phyloP scores from a whole-genome alignment of 306 rosid species.

The Trifolium fragiferum region DNA sequence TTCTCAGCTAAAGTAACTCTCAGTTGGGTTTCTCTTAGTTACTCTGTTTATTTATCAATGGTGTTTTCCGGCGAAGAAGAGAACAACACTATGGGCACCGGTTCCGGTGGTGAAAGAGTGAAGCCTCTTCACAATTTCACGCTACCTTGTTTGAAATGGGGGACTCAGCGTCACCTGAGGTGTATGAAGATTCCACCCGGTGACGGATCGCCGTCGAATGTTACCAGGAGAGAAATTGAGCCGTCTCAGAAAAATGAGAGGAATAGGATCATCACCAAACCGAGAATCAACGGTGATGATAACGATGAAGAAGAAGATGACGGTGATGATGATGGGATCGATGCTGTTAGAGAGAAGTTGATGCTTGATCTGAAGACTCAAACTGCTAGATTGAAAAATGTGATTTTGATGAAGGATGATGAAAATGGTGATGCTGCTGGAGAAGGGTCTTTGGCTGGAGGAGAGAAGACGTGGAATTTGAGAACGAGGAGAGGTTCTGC shows the following conservation, averaged over 20 bases:
- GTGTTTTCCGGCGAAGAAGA: slow-evolving; percentile 52
- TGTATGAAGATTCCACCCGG: slow-evolving; percentile 56
- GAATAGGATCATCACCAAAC: slow-evolving; percentile 33
- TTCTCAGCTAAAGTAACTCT: slow-evolving; percentile 39
- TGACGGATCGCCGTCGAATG: slow-evolving; percentile 41
- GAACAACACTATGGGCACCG: slow-evolving; percentile 61
- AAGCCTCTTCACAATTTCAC: slow-evolving; percentile 90
- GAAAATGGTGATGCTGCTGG: slow-evolving; percentile 23
- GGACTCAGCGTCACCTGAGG: slow-evolving; percentile 76
- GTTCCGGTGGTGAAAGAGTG: slow-evolving; percentile 59
- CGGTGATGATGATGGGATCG: slow-evolving; percentile 57
- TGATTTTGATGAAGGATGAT: slow-evolving; percentile 57
- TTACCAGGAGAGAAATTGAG: slow-evolving; percentile 41
- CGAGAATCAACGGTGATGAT: slow-evolving; percentile 41
- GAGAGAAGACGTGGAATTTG: slow-evolving; percentile 74
- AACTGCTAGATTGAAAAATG: slow-evolving; percentile 69
- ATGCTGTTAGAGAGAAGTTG: slow-evolving; percentile 82
- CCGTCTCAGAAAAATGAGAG: slow-evolving; percentile 42
- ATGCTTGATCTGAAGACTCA: slow-evolving; percentile 81
- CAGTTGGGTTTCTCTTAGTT: not conserved
- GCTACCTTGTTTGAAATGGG: slow-evolving; percentile 85
- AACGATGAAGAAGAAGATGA: too few relatives aligned
- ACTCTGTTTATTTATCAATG: slow-evolving; percentile 45
- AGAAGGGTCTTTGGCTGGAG: slow-evolving; percentile 25
- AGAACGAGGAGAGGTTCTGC: slow-evolving; percentile 59